Percentiles rank a stretch among this genome's conserved stretches.
These are phyloP conservation scores for Pichia nanzhaoensis DNA, from an alignment of 805 yeast species.

Conservation along the genomic window DNA sequence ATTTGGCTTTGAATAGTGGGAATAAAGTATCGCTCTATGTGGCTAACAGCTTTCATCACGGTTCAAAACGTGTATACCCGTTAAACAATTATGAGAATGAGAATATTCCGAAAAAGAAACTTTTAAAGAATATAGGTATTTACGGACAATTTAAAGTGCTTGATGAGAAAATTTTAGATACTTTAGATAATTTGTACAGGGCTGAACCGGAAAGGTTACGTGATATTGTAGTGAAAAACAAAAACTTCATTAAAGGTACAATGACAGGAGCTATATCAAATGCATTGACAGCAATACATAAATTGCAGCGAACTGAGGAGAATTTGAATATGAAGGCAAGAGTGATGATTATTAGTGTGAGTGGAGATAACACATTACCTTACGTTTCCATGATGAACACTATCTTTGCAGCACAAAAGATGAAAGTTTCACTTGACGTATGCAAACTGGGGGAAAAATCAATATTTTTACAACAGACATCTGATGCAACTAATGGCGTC, in stretches of 20 bases:
- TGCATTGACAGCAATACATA: slow-evolving; percentile 75
- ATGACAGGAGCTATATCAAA: slow-evolving; percentile 76
- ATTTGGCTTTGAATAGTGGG: slow-evolving; percentile 74
- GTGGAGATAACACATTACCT: slow-evolving; percentile 69
- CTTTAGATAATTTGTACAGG: slow-evolving; percentile 42
- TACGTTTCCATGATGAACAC: slow-evolving; percentile 94
- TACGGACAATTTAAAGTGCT: slow-evolving; percentile 78
- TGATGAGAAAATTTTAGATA: slow-evolving; percentile 64
- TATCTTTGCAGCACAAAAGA: slow-evolving; percentile 91
- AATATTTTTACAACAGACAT: slow-evolving; percentile 88
- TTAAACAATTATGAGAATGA: neutral
- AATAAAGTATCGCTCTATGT: slow-evolving; percentile 80
- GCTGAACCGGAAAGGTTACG: slow-evolving; percentile 24
- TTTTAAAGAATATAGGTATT: slow-evolving; percentile 52
- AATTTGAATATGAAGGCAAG: slow-evolving; percentile 52
- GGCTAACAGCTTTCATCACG: slow-evolving; percentile 50
- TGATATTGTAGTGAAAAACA: slow-evolving; percentile 19
- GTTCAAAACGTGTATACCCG: slow-evolving; percentile 71
- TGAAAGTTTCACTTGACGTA: slow-evolving; percentile 84
- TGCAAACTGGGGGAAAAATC: slow-evolving; percentile 70
- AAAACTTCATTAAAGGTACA: slow-evolving; percentile 38
- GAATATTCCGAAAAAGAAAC: slow-evolving; percentile 9
- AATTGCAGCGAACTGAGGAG: slow-evolving; percentile 46
- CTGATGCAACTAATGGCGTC: slow-evolving; percentile 90
- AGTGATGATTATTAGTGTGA: slow-evolving; percentile 54